A percentile compares a stretch with the other conserved stretches of the same genome.
These are phyloP conservation scores for Aspergillus aculeatus DNA, from an alignment of 2,329 filamentous ascomycete species.

Conservation along the genomic window DNA sequence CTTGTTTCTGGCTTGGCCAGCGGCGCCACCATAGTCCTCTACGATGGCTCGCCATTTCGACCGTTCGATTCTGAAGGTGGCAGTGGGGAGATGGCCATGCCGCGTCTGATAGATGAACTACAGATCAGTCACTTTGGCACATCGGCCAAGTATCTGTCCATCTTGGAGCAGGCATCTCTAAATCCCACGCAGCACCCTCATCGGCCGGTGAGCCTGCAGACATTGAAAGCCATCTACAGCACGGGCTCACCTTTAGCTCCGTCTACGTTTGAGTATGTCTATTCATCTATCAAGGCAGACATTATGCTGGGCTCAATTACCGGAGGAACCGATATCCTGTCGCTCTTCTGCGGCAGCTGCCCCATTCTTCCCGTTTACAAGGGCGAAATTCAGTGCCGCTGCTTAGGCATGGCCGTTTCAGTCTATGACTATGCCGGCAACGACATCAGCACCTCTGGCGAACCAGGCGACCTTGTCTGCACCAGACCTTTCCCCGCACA, in stretches of 20 bases:
- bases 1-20: constrained; percentile 80
- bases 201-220: constrained; percentile 39
- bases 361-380: constrained; percentile 69
- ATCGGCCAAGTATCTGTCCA: constrained; percentile 86
- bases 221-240: constrained; percentile 83
- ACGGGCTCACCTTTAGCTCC: constrained; percentile 90
- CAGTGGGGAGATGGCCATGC: constrained; percentile 76
- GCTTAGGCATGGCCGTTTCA: constrained; percentile 74
- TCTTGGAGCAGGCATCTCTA: constrained; percentile 76
- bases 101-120: constrained; percentile 75
- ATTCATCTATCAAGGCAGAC: constrained; percentile 73
- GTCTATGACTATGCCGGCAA: constrained; percentile 57
- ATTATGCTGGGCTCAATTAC: constrained; percentile 92
- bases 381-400: constrained; percentile 75
- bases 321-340: constrained; percentile 94
- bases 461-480: constrained; percentile 86
- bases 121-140: constrained; percentile 92
- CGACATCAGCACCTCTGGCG: constrained; percentile 60
- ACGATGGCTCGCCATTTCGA: constrained; percentile 88
- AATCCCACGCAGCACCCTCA: constrained; percentile 56
- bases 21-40: constrained; percentile 80
- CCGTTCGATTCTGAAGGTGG: constrained; percentile 57
- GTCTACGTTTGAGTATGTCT: constrained; percentile 88
- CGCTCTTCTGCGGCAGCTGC: constrained; percentile 84
- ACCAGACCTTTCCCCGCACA: constrained; percentile 84